Evolutionary conservation across 169 alveolate species (phyloP).

Genomic region (Plasmodium fragile): DNA sequence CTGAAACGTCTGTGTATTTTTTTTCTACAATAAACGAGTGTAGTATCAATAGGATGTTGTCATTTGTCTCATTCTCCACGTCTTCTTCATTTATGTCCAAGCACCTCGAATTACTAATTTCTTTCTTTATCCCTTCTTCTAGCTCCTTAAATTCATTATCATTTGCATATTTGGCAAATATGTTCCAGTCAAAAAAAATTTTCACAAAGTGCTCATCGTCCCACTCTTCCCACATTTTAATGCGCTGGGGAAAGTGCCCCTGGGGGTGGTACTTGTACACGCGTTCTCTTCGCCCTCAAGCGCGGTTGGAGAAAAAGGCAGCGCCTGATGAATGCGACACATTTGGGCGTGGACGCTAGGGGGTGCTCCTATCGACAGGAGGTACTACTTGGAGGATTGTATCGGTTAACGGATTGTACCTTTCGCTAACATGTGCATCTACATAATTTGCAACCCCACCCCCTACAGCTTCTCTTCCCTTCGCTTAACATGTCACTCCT

Average conservation of each 20-base stretch:
- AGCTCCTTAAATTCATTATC: constrained; percentile 61
- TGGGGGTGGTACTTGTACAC: background rate
- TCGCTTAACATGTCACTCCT: background rate
- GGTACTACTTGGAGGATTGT: background rate
- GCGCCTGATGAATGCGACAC: background rate
- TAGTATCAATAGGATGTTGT: constrained; percentile 24
- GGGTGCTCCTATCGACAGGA: background rate
- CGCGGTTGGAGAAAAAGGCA: background rate
- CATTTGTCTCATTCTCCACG: constrained; percentile 10
- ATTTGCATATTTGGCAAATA: constrained; percentile 26
- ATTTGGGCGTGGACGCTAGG: background rate
- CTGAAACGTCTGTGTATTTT: constrained; percentile 45
- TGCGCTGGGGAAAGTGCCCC: background rate
- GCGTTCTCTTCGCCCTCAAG: background rate
- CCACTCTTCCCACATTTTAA: constrained; percentile 70
- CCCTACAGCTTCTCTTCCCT: background rate
- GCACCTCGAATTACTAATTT: background rate
- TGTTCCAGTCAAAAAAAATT: constrained; percentile 58
- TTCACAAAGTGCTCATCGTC: constrained; percentile 34
- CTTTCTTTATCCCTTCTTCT: constrained; percentile 45
- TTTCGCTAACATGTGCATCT: background rate
- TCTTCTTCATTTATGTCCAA: constrained; percentile 38
- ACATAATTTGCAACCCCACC: background rate
- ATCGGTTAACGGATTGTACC: background rate
- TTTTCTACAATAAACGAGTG: constrained; percentile 34